Evolutionary conservation across 345 rosid species (phyloP).

Genomic region (Passiflora organensis): DNA sequence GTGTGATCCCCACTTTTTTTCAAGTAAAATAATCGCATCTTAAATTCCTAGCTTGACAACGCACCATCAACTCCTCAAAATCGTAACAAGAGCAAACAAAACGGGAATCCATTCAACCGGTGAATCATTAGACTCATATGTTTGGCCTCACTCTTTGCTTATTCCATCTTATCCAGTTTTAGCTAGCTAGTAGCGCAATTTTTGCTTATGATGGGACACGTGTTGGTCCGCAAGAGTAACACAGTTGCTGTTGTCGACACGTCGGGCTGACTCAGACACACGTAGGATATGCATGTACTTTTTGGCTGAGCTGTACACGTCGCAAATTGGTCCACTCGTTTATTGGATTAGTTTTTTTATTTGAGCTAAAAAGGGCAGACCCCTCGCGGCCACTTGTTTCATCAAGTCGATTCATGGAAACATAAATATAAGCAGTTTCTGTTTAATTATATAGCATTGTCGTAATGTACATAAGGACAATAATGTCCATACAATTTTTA

Average conservation of each 20-base stretch:
- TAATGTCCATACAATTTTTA: too few relatives aligned
- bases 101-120: background rate
- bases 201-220: background rate
- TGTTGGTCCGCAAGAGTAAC: background rate
- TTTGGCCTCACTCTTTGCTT: background rate
- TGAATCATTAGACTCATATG: background rate
- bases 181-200: background rate
- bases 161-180: constrained; percentile 1
- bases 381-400: constrained; percentile 14
- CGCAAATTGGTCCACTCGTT: background rate
- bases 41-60: constrained; percentile 2
- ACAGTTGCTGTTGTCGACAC: constrained; percentile 2
- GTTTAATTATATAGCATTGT: too few relatives aligned
- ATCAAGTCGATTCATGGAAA: background rate
- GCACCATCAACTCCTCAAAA: background rate
- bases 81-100: too few relatives aligned
- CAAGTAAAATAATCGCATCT: background rate
- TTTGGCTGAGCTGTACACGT: constrained; percentile 4
- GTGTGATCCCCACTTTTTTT: too few relatives aligned
- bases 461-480: too few relatives aligned
- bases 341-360: background rate
- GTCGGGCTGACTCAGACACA: constrained; percentile 14
- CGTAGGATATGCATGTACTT: constrained; percentile 9
- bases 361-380: background rate
- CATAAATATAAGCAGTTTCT: background rate